Evolutionary conservation across 169 alveolate genomes (phyloP).

Genomic region (Eimeria acervulina): DNA sequence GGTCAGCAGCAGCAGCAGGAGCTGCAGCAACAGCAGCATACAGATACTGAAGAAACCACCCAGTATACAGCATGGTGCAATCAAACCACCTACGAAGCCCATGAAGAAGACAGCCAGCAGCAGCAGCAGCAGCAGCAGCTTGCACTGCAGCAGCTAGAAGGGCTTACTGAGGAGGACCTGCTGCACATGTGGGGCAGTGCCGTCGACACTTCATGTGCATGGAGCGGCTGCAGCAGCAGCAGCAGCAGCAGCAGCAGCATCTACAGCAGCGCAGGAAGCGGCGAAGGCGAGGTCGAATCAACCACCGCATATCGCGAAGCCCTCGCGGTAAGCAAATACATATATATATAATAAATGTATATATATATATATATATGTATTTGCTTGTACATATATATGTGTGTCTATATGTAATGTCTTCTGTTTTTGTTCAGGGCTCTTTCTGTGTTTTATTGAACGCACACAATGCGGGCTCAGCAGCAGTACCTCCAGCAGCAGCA

Average conservation of each 20-base stretch:
- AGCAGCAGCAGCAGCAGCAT: constrained; percentile 48
- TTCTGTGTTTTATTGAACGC: constrained; percentile 27
- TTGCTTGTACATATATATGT: no score
- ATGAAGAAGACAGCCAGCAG: not conserved
- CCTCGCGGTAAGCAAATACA: not conserved
- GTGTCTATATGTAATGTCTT: no score
- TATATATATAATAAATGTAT: not conserved
- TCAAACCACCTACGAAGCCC: not conserved
- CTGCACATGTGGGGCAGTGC: constrained; percentile 71
- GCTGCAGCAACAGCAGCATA: not conserved
- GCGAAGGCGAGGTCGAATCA: constrained; percentile 39
- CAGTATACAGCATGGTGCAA: constrained; percentile 78
- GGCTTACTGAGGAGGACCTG: constrained; percentile 55
- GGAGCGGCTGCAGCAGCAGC: constrained; percentile 61
- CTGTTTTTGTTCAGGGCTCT: constrained; percentile 36
- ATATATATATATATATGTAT: no score
- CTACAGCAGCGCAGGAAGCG: not conserved
- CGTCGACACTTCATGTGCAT: constrained; percentile 44
- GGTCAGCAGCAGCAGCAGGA: constrained; percentile 45
- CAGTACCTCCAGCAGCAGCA: not conserved
- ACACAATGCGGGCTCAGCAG: not conserved
- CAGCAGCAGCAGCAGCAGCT: constrained; percentile 46
- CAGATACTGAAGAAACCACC: constrained; percentile 36
- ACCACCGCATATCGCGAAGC: constrained; percentile 53
- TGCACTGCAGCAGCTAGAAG: constrained; percentile 53